Percentiles rank a stretch among this genome's conserved stretches.
Conservation (phyloP, 805 yeast genomes). For the Yarrowia sp. region DNA sequence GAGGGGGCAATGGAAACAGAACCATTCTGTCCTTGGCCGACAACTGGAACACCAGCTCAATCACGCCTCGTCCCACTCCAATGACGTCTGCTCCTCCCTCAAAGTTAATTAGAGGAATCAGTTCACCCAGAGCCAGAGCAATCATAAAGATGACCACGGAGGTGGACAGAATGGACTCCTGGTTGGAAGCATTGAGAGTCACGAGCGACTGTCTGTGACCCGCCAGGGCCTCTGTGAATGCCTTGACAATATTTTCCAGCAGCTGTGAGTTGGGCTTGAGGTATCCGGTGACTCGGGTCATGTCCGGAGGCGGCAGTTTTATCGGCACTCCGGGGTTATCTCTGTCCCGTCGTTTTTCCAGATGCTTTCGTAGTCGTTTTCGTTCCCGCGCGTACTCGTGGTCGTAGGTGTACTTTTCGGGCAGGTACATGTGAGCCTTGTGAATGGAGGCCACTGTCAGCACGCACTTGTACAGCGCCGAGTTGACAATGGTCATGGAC, state of each 20-base stretch:
- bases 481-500: conserved; percentile 35
- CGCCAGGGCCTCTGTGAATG: conserved; percentile 28
- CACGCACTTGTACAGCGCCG: conserved; percentile 36
- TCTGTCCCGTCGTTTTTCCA: conserved; percentile 19
- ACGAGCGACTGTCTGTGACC: conserved; percentile 22
- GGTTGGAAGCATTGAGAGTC: conserved; percentile 32
- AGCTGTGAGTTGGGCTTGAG: conserved; percentile 28
- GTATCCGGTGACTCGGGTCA: conserved; percentile 35
- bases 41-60: conserved; percentile 36
- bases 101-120: conserved; percentile 30
- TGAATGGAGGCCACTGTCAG: conserved; percentile 35
- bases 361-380: conserved; percentile 20
- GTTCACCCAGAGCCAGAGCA: conserved; percentile 34
- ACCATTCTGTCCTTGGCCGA: conserved; percentile 35
- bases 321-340: conserved; percentile 18
- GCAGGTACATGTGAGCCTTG: conserved; percentile 37
- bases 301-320: conserved; percentile 32
- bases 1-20: conserved; percentile 32
- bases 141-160: conserved; percentile 32
- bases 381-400: conserved; percentile 32
- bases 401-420: conserved; percentile 36
- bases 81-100: conserved; percentile 37
- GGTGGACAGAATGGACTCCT: conserved; percentile 36
- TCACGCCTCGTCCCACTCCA: conserved; percentile 35
- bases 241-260: conserved; percentile 33